Percentiles rank a stretch among this genome's conserved stretches.
Evolutionary conservation across 495 filamentous ascomycete genomes (phyloP).

Genomic region (Usnea hakonensis): DNA sequence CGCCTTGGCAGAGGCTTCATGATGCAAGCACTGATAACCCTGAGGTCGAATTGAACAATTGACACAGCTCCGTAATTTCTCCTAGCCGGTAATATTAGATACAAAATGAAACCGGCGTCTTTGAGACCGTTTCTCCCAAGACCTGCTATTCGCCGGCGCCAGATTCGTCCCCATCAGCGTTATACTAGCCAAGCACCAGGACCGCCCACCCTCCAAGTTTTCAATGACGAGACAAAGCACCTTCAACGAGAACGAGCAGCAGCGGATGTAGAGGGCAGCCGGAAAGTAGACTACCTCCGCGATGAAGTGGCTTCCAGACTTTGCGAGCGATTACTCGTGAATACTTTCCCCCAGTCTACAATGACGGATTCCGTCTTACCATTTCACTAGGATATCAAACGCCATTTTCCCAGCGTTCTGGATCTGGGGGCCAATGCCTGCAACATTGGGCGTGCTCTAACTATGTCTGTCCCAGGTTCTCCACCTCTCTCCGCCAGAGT

Average conservation of each 20-base stretch:
- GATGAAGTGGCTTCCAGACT: slow-evolving; percentile 83
- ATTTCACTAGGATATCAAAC: slow-evolving; percentile 71
- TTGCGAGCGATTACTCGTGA: slow-evolving; percentile 77
- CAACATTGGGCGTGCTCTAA: slow-evolving; percentile 79
- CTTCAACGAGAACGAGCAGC: slow-evolving; percentile 86
- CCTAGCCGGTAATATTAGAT: neutral
- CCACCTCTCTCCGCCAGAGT: slow-evolving; percentile 62
- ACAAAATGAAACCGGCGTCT: slow-evolving; percentile 22
- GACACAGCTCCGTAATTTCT: neutral
- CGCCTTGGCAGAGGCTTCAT: neutral
- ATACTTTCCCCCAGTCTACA: slow-evolving; percentile 13
- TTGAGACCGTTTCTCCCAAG: slow-evolving; percentile 23
- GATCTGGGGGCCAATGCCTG: slow-evolving; percentile 94
- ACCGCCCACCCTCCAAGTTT: slow-evolving; percentile 74
- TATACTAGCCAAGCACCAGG: slow-evolving; percentile 75
- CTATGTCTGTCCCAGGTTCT: slow-evolving; percentile 50
- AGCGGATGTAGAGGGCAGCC: slow-evolving; percentile 56
- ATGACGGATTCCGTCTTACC: neutral
- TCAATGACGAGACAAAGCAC: slow-evolving; percentile 80
- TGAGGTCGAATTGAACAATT: neutral
- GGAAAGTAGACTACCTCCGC: slow-evolving; percentile 81
- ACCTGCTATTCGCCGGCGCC: slow-evolving; percentile 18
- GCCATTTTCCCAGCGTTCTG: slow-evolving; percentile 72
- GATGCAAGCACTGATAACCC: neutral
- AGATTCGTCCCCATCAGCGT: neutral